A percentile compares a stretch with the other conserved stretches of the same genome.
phyloP scores from a whole-genome alignment of 306 rosid genomes.

The Trifolium subterraneum region DNA sequence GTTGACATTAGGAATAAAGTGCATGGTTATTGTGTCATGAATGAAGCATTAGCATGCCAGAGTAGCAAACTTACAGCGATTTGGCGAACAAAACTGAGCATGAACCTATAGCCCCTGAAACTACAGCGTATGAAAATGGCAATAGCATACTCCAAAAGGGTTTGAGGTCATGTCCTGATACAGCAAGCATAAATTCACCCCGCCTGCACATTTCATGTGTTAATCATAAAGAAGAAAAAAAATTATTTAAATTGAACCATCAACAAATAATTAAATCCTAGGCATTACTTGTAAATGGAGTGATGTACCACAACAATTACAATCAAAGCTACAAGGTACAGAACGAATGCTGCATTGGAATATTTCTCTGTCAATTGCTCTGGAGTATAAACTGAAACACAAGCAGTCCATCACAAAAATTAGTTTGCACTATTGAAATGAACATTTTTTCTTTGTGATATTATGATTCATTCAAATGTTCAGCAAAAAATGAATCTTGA shows the following conservation, averaged over 20 bases:
- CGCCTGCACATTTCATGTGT: slow-evolving; percentile 63
- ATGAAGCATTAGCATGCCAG: slow-evolving; percentile 33
- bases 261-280: slow-evolving; percentile 30
- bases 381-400: slow-evolving; percentile 88
- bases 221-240: slow-evolving; percentile 29
- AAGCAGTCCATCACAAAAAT: slow-evolving; percentile 40
- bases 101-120: slow-evolving; percentile 98
- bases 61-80: slow-evolving; percentile 82
- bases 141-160: slow-evolving; percentile 88
- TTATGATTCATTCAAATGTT: slow-evolving; percentile 16
- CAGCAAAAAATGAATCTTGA: not conserved
- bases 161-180: slow-evolving; percentile 80
- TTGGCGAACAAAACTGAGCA: slow-evolving; percentile 98
- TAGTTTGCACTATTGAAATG: slow-evolving; percentile 29
- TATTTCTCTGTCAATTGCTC: slow-evolving; percentile 95
- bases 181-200: slow-evolving; percentile 73
- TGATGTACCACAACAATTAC: slow-evolving; percentile 81
- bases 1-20: slow-evolving; percentile 10
- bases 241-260: not conserved
- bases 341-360: slow-evolving; percentile 77
- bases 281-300: slow-evolving; percentile 73
- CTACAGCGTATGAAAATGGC: slow-evolving; percentile 95
- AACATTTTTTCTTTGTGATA: slow-evolving; percentile 7
- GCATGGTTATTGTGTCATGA: slow-evolving; percentile 9
- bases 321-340: slow-evolving; percentile 85